Evolutionary conservation across 306 rosid genomes (phyloP).

Genomic region (Alnus glutinosa): DNA sequence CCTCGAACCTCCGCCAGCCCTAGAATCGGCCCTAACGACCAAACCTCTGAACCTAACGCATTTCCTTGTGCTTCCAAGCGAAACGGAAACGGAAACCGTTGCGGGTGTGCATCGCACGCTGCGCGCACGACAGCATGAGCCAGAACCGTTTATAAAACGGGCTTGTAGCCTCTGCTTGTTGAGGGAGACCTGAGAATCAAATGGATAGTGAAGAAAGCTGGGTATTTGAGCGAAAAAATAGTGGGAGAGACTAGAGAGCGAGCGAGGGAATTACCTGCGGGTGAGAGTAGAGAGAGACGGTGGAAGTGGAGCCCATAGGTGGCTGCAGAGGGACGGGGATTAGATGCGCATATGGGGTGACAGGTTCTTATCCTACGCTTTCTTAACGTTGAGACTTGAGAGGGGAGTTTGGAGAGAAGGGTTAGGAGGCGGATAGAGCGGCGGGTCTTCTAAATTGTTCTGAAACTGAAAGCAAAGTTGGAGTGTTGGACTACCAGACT

Average conservation of each 20-base stretch:
- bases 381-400: not conserved
- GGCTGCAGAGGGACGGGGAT: not conserved
- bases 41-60: slow-evolving; percentile 35
- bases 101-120: slow-evolving; percentile 31
- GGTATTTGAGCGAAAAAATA: slow-evolving; percentile 16
- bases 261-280: slow-evolving; percentile 41
- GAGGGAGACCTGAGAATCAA: slow-evolving; percentile 21
- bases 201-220: not conserved
- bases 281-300: slow-evolving; percentile 57
- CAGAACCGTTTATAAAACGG: slow-evolving; percentile 16
- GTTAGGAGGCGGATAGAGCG: not conserved
- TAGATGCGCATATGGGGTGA: slow-evolving; percentile 7
- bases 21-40: slow-evolving; percentile 51
- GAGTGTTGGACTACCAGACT: not conserved
- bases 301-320: slow-evolving; percentile 63
- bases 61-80: slow-evolving; percentile 26
- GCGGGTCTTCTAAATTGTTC: not conserved
- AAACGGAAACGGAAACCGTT: not conserved
- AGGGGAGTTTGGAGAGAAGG: not conserved
- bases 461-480: not conserved
- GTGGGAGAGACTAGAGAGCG: slow-evolving; percentile 4
- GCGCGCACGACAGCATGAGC: slow-evolving; percentile 20
- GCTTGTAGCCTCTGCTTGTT: slow-evolving; percentile 34
- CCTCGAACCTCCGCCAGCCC: slow-evolving; percentile 46
- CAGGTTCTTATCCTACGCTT: not conserved